Evolutionary conservation across 1,284 basidiomycete species (phyloP), one percentile per base, ranked within the genome.

Genomic region (Agaricales sp.): DNA sequence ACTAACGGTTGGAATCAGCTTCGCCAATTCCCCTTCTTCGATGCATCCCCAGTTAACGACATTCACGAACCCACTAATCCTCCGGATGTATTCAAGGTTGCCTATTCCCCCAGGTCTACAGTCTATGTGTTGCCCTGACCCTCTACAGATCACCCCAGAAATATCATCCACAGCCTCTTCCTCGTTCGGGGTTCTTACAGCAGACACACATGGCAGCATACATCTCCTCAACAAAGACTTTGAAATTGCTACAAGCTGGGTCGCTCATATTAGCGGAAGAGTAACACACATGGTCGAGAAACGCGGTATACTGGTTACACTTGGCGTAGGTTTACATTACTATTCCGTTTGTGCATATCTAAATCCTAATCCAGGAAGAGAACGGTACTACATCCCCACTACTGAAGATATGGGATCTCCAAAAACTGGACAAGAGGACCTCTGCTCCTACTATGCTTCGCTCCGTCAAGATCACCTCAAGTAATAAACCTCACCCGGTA

Each of bases 341-440:
- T 35, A 30, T 45, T 47, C 35, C 20, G 11, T 19, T 47, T 22
- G 13, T 47, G 24, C 46, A 6, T 6, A 6, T 30, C 26, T 30
- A 14, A 30, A 6, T 6, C 26, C 14, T 30, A 46, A 52, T 24
- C 48, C 56, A 90, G 87, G 92, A 94, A 67, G 91, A 94, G 63
- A 82, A 85, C 49, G 64, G 72, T 1, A 72, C 80, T 12, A 71
- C 80, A n/a, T 77, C 81, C 44, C 88, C 90, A 0, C 64, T 93
- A 16, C 69, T 96, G 50, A 94, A 92, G 64, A 81, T 96, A 43
- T 96, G 92, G 92, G 88, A 93, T 62, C 64, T 96, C 19, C 74
- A 78, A 35, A 78, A 78, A 51, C 75, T 70, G n/a, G 86, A 91
- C 61, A 87, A 82, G 68, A 82, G 79, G 61, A 78, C 77, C 0